A percentile compares a stretch with the other conserved stretches of the same genome.
Evolutionary conservation across 2,329 filamentous ascomycete species (phyloP).

Genomic region (Knufia petricola): DNA sequence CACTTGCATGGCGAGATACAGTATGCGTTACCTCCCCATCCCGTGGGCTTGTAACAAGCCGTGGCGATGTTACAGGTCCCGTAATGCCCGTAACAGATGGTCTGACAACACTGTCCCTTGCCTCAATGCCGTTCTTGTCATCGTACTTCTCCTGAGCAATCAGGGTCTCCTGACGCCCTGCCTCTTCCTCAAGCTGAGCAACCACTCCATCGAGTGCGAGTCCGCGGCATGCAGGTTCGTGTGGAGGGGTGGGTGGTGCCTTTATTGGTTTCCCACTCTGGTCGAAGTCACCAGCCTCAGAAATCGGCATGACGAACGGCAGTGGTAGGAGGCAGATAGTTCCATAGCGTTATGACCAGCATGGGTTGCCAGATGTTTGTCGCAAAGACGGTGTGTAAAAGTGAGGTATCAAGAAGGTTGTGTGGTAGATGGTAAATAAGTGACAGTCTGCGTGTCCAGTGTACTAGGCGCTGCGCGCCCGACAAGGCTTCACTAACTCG

Average conservation of each 20-base stretch:
- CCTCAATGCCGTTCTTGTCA: neutral
- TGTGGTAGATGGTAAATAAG: too few relatives aligned
- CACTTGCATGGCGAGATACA: neutral
- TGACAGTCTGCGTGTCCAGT: too few relatives aligned
- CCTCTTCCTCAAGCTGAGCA: neutral
- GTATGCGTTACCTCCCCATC: neutral
- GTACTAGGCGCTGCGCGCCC: too few relatives aligned
- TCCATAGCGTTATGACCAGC: neutral
- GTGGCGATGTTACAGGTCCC: neutral
- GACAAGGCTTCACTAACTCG: too few relatives aligned
- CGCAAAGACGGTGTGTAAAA: too few relatives aligned
- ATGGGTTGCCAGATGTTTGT: neutral
- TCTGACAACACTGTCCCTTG: neutral
- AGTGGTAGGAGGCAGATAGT: neutral
- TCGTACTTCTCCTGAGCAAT: neutral
- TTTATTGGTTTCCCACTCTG: neutral
- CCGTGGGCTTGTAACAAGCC: neutral
- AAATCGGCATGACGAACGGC: slow-evolving; percentile 5
- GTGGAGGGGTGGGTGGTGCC: slow-evolving; percentile 1
- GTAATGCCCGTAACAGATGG: neutral
- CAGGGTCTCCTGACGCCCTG: neutral
- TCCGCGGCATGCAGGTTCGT: neutral
- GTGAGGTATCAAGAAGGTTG: too few relatives aligned
- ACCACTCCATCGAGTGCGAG: neutral
- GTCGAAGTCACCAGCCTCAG: slow-evolving; percentile 7